Percentiles rank a stretch among this genome's conserved stretches.
Evolutionary conservation across 2,329 filamentous ascomycete genomes (phyloP).

Genomic region (Penicillium expansum): DNA sequence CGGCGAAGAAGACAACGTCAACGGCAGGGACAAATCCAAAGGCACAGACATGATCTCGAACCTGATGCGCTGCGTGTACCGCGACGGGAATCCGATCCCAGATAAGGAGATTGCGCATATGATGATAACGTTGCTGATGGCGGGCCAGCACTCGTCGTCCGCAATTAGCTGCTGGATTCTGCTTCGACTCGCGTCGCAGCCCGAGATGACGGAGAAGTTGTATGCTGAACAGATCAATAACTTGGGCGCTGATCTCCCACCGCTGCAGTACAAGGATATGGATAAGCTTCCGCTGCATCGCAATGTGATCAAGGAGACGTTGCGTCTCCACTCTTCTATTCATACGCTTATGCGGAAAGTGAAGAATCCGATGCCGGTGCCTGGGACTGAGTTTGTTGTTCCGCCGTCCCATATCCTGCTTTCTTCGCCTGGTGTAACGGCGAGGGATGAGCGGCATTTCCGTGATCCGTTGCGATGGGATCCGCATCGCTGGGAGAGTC

Average conservation of each 20-base stretch:
- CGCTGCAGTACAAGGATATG: conserved; percentile 59
- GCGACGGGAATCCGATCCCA: conserved; percentile 65
- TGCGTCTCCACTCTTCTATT: conserved; percentile 68
- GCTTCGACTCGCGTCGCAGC: conserved; percentile 67
- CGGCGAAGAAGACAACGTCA: neutral
- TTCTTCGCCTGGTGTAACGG: conserved; percentile 71
- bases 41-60: conserved; percentile 73
- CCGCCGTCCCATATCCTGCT: conserved; percentile 76
- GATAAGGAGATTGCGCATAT: conserved; percentile 78
- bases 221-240: conserved; percentile 63
- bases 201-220: conserved; percentile 67
- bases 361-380: conserved; percentile 61
- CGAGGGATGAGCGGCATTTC: conserved; percentile 59
- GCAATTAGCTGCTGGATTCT: conserved; percentile 77
- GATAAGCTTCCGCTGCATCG: conserved; percentile 59
- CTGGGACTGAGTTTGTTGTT: conserved; percentile 62
- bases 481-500: conserved; percentile 60
- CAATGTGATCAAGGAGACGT: conserved; percentile 68
- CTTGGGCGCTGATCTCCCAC: conserved; percentile 53
- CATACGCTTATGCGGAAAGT: conserved; percentile 72
- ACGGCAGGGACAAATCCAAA: conserved; percentile 38
- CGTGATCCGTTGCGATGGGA: conserved; percentile 59
- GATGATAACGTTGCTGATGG: conserved; percentile 85
- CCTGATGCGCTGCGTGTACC: conserved; percentile 73
- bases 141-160: conserved; percentile 76